Conservation (phyloP, 2,329 filamentous ascomycete species). For the Trichoderma sp. region DNA sequence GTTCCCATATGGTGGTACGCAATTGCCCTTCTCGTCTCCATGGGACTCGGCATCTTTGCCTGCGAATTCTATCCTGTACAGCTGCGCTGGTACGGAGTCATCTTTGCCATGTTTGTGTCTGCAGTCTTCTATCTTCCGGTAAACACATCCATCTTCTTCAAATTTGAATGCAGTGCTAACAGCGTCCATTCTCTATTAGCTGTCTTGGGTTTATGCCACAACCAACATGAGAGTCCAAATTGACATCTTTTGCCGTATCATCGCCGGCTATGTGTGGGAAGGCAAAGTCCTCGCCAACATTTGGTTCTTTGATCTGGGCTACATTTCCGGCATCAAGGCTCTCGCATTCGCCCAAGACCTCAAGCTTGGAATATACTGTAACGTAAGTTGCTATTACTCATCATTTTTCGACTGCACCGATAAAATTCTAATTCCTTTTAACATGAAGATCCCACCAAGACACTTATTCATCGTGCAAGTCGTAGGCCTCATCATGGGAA, state of each 20-base stretch:
- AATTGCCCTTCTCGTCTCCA: conserved; percentile 29
- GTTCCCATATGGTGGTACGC: conserved; percentile 39
- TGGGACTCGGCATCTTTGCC: conserved; percentile 39
- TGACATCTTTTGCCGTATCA: conserved; percentile 50
- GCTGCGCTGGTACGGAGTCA: conserved; percentile 40
- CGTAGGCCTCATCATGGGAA: conserved; percentile 49
- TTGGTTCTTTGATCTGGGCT: conserved; percentile 45
- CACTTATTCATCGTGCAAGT: conserved; percentile 50
- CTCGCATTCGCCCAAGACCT: conserved; percentile 49
- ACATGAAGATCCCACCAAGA: conserved; percentile 46
- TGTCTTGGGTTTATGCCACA: conserved; percentile 44
- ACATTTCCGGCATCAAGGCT: conserved; percentile 48
- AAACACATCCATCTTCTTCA: neutral
- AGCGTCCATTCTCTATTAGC: conserved; percentile 20
- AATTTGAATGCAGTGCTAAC: neutral
- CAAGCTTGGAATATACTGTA: conserved; percentile 50
- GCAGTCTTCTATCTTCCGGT: conserved; percentile 39
- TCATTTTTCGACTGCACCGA: neutral
- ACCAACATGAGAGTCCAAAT: conserved; percentile 49
- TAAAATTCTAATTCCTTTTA: conserved; percentile 28
- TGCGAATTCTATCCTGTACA: conserved; percentile 41
- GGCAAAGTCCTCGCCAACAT: conserved; percentile 48
- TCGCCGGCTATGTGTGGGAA: conserved; percentile 51
- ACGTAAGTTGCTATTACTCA: conserved; percentile 31
- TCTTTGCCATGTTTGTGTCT: conserved; percentile 37